Base-by-base conservation (phyloP, 352 stramenopile genomes). In the Globisporangium camurandrum region DNA sequence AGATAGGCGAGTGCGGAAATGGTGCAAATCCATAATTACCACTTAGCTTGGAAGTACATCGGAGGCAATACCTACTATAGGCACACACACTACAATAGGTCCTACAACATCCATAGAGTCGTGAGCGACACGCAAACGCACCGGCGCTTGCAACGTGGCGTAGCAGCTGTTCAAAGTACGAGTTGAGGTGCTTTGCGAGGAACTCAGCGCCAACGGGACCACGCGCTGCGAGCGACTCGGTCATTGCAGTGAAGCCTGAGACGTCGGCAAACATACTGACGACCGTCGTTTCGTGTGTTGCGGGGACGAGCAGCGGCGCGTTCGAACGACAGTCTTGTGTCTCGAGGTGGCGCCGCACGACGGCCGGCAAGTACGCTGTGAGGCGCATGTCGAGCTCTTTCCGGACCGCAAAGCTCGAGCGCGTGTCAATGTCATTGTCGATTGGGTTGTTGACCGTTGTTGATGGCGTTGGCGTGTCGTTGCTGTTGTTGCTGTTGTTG, bases 191-290 rank as follows among this genome's bases (percentile, higher is more conserved):
- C 47, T 84, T 89, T 20, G 66, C 81, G 19, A 98, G 76, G 23
- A 88, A 84, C 50, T 98, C 92, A 10, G 90, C 88, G 16, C 91
- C 90, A 5, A 86, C 67, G 7, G 86, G 83, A 0, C 88, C 87
- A 23, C 82, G 59, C 19, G 75, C 81, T 37, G 86, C 88, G 46
- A 98, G 80, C 37, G 75, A 88, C 70, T 98, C 92, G 9, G 84
- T 95, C 68, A 98, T 89, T 30, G 81, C 77, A 22, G 92, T 98
- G 69, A 98, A 98, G 24, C 92, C 90, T 33, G 85, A 96, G 30
- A 98, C 89, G 52, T 98, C 92, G 24, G 87, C 89, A 55, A 98
- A 98, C 69, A 98, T 89, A 51, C 75, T 93, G 26, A 97, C 89
- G 28, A 86, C 80, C 17, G 56, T 87, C 12, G 65, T 78, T 50